phyloP scores from a whole-genome alignment of 306 rosid genomes.

The Dicorynia guianensis region DNA sequence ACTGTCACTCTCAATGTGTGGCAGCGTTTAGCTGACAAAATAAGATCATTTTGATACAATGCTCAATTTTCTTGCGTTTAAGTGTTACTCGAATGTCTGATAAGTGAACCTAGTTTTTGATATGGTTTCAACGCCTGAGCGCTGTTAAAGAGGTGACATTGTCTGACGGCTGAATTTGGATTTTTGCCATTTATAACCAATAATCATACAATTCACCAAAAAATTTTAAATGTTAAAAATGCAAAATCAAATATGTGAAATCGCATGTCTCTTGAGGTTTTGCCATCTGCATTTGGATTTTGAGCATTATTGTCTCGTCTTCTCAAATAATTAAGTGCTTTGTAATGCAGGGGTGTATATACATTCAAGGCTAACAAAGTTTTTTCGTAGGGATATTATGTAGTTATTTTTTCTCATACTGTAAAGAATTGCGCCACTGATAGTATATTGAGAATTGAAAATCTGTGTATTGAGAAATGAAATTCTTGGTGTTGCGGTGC shows the following conservation, averaged over 20 bases:
- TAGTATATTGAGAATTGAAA: too few species aligned
- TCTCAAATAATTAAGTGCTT: not conserved
- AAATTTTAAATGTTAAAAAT: not conserved
- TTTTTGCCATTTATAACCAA: not conserved
- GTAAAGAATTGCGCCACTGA: too few species aligned
- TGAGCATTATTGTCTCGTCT: not conserved
- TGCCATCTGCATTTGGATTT: not conserved
- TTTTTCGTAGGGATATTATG: too few species aligned
- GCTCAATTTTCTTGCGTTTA: conserved; percentile 36
- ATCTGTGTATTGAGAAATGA: too few species aligned
- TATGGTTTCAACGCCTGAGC: conserved; percentile 13
- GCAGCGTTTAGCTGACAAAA: conserved; percentile 48
- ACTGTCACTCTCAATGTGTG: conserved; percentile 49
- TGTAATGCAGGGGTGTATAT: too few species aligned
- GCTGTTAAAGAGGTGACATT: conserved; percentile 12
- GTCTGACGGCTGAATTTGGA: conserved; percentile 10
- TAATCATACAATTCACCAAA: not conserved
- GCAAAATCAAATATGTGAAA: not conserved
- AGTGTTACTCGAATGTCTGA: conserved; percentile 31
- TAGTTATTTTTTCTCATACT: too few species aligned
- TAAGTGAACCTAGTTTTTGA: conserved; percentile 13
- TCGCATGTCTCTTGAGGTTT: not conserved
- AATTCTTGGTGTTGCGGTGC: too few species aligned
- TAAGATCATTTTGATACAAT: conserved; percentile 46
- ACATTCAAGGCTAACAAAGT: too few species aligned